Evolutionary conservation across 495 filamentous ascomycete species (phyloP).

Genomic region (Penicillium malachiteum): DNA sequence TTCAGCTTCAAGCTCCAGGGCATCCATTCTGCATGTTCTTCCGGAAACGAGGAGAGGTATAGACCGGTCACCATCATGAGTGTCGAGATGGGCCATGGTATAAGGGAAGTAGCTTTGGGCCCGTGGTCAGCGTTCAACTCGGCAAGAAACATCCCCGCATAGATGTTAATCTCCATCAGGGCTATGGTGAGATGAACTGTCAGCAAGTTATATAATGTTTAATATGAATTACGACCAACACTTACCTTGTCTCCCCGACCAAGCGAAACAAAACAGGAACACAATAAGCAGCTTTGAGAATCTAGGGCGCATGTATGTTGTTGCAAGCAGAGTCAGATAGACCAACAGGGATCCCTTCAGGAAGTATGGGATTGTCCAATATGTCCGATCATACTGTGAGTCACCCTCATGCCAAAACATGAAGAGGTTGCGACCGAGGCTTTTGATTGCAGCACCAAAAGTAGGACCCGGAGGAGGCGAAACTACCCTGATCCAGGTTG

Average conservation of each 20-base stretch:
- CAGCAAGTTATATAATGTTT: not conserved
- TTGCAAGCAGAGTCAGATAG: constrained; percentile 12
- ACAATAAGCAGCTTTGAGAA: constrained; percentile 9
- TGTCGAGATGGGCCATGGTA: constrained; percentile 4
- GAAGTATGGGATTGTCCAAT: constrained; percentile 20
- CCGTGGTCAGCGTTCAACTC: constrained; percentile 15
- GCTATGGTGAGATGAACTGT: constrained; percentile 2
- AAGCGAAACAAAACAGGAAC: constrained; percentile 16
- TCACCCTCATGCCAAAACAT: constrained; percentile 13
- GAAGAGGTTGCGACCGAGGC: constrained; percentile 7
- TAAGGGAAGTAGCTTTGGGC: constrained; percentile 6
- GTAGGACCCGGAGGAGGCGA: constrained; percentile 7
- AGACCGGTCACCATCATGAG: constrained; percentile 13
- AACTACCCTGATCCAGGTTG: constrained; percentile 10
- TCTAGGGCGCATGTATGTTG: constrained; percentile 3
- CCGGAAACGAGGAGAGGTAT: constrained; percentile 13
- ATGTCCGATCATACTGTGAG: constrained; percentile 9
- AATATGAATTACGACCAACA: not conserved
- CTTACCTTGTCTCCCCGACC: constrained; percentile 11
- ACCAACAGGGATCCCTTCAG: constrained; percentile 16
- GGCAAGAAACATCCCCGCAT: constrained; percentile 18
- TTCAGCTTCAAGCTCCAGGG: constrained; percentile 14
- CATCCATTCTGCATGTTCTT: constrained; percentile 12
- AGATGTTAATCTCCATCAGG: constrained; percentile 17
- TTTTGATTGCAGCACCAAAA: not conserved